Evolutionary conservation across 495 filamentous ascomycete genomes (phyloP).

Genomic region (Haplographium delicatum): DNA sequence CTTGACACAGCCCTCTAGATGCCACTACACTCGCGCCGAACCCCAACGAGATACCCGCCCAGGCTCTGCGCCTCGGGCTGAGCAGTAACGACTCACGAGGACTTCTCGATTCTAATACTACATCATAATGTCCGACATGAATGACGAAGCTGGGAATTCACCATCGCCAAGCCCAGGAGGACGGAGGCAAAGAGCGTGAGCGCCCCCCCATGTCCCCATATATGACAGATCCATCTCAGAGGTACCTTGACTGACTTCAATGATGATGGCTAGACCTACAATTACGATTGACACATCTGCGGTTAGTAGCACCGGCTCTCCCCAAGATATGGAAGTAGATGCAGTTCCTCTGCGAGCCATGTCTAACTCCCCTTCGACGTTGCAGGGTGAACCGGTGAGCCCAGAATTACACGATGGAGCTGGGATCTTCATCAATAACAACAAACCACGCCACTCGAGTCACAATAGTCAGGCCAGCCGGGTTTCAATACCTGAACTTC

Average conservation of each 20-base stretch:
- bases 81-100: slow-evolving; percentile 13
- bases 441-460: slow-evolving; percentile 14
- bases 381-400: slow-evolving; percentile 28
- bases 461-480: slow-evolving; percentile 21
- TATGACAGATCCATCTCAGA: slow-evolving; percentile 5
- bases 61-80: slow-evolving; percentile 25
- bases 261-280: slow-evolving; percentile 46
- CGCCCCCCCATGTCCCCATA: too few species aligned
- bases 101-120: slow-evolving; percentile 2
- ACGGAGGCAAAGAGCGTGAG: slow-evolving; percentile 28
- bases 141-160: slow-evolving; percentile 4
- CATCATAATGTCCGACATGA: slow-evolving; percentile 5
- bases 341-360: slow-evolving; percentile 21
- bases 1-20: slow-evolving; percentile 20
- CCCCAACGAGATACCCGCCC: slow-evolving; percentile 16
- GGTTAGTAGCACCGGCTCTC: slow-evolving; percentile 38
- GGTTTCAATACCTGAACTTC: slow-evolving; percentile 48
- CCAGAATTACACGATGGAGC: slow-evolving; percentile 12
- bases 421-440: slow-evolving; percentile 8
- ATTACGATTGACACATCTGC: slow-evolving; percentile 75
- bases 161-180: slow-evolving; percentile 22
- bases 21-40: slow-evolving; percentile 10
- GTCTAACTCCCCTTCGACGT: slow-evolving; percentile 23
- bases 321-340: slow-evolving; percentile 27
- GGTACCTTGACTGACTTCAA: slow-evolving; percentile 2